Conservation (phyloP, 164 flowering plant species). For the Paratinospora sagittata region DNA sequence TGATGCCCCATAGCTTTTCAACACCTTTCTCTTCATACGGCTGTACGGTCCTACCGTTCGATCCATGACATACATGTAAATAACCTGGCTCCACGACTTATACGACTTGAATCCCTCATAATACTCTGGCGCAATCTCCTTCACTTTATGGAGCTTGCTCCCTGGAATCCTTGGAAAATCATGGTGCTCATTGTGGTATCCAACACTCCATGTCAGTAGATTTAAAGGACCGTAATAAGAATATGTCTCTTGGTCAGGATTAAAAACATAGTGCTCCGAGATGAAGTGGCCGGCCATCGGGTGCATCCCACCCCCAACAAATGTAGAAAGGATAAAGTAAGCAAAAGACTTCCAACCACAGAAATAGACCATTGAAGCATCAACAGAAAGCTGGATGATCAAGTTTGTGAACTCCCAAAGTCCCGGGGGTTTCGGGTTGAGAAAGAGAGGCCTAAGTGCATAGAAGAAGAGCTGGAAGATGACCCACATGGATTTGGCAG, state of each 20-base stretch:
- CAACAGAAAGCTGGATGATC: conserved; percentile 52
- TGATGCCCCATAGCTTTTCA: conserved; percentile 6
- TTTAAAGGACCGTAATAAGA: conserved; percentile 94
- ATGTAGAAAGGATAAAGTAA: conserved; percentile 82
- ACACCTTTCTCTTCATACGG: conserved; percentile 78
- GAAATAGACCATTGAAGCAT: conserved; percentile 56
- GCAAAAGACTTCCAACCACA: conserved; percentile 77
- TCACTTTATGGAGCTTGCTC: conserved; percentile 81
- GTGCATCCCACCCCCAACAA: conserved; percentile 97
- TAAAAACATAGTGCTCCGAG: conserved; percentile 89
- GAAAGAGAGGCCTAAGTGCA: conserved; percentile 81
- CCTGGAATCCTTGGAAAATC: conserved; percentile 96
- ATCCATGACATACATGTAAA: conserved; percentile 88
- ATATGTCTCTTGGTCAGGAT: conserved; percentile 81
- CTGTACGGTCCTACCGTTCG: conserved; percentile 78
- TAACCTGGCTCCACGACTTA: conserved; percentile 93
- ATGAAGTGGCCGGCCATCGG: conserved; percentile 99
- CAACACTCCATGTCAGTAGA: conserved; percentile 86
- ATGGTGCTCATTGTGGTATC: conserved; percentile 97
- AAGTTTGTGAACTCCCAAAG: conserved; percentile 84
- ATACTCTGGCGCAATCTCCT: conserved; percentile 89
- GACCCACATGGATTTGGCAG: conserved; percentile 83
- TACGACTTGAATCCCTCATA: conserved; percentile 58
- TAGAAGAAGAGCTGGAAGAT: conserved; percentile 85
- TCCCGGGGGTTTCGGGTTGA: conserved; percentile 97